Evolutionary conservation across 257 asterid genomes (phyloP).

Genomic region (Ilex aquifolium): DNA sequence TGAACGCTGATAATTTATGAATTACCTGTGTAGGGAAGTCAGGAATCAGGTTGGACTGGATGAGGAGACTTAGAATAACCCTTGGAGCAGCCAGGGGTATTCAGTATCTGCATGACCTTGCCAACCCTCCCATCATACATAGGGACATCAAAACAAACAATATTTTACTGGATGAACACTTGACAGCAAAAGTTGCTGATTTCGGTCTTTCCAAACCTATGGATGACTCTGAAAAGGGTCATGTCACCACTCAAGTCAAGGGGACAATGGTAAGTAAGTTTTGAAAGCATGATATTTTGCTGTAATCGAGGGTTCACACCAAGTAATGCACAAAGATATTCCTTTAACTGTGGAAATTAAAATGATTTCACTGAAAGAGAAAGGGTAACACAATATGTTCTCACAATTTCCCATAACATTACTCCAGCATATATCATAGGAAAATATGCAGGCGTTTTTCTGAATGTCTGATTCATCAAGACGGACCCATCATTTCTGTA

Average conservation of each 20-base stretch:
- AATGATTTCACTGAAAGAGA: no score
- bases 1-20: neutral
- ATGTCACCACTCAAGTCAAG: conserved; percentile 92
- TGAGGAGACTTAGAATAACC: conserved; percentile 67
- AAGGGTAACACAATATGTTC: no score
- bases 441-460: no score
- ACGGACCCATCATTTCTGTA: no score
- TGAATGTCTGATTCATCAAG: no score
- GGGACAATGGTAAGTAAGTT: conserved; percentile 80
- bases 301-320: no score
- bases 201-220: conserved; percentile 85
- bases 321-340: no score
- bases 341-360: no score
- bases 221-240: conserved; percentile 52
- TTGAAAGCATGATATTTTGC: no score
- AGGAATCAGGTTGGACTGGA: conserved; percentile 85
- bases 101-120: conserved; percentile 86
- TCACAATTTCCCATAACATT: no score
- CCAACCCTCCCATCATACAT: conserved; percentile 89
- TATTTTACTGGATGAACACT: conserved; percentile 61
- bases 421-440: no score
- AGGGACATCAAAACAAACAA: conserved; percentile 85
- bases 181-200: conserved; percentile 89
- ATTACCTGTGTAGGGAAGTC: conserved; percentile 44
- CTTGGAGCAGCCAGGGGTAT: conserved; percentile 84